Base-by-base conservation (phyloP, 2,329 filamentous ascomycete species). In the Alternaria ethzedia region DNA sequence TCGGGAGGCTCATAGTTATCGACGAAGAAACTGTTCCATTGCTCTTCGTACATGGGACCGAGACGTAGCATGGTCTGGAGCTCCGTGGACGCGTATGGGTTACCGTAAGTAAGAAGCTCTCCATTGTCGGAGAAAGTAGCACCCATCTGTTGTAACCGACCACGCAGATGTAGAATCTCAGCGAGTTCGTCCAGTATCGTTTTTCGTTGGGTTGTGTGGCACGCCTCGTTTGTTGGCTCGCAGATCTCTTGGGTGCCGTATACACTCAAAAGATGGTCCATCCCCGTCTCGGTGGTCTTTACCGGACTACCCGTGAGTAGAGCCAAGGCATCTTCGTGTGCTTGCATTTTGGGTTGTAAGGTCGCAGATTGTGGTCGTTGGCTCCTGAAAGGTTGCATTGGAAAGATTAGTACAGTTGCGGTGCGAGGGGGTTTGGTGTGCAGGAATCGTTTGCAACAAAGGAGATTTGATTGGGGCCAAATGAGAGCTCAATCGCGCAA, bases 41-140 rank as follows among this genome's bases (percentile, higher is more conserved):
- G 58, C 9, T 59, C 49, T 11, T 66, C 59, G 26, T 70, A 70
- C 23, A 61, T 28, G 0, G 54, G 28, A 11, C 65, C 65, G 8
- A 66, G 41, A 15, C 44, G 45, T 2, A 70, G 36, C 67, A 70
- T 63, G 7, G 59, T 44, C 23, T 62, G 47, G 12, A 68, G 58
- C 1, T 68, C 67, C 2, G 20, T 7, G 9, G 55, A 15, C 7
- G 41, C 12, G 2, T n/a, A 25, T 10, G 65, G 67, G 10, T 63
- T 32, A 1, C 65, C 67, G 23, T 63, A 70, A 4, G 63, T 61
- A 3, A 54, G 13, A 21, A 70, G 44, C 21, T 66, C 59, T n/a
- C 65, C 67, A 15, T 36, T 28, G 2, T 28, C 15, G 2, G 54
- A 50, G 26, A 66, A 68, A 3, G 54, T 56, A 17, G 56, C 49